phyloP scores from a whole-genome alignment of 73 alveolate genomes.

The Tetrahymena borealis region DNA sequence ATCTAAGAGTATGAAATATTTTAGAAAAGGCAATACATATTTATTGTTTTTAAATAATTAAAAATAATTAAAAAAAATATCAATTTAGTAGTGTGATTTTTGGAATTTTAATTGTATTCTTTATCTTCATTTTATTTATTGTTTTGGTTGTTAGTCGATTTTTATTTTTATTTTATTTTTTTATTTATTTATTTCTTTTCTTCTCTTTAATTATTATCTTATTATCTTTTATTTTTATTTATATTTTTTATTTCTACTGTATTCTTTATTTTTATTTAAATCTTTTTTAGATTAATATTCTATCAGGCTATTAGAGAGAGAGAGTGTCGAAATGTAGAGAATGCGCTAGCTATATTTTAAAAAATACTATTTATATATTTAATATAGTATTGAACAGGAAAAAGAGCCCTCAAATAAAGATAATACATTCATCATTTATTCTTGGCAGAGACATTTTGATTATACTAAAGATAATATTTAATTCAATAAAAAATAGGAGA shows the following conservation, averaged over 20 bases:
- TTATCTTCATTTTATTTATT: neutral
- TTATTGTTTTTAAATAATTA: no score
- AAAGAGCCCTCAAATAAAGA: neutral
- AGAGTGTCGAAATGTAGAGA: neutral
- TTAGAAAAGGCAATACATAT: no score
- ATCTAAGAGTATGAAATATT: no score
- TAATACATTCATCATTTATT: neutral
- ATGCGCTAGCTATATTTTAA: neutral
- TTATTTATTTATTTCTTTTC: neutral
- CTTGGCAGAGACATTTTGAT: constrained; percentile 1
- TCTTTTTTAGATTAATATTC: neutral
- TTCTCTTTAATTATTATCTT: neutral
- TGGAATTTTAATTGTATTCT: no score
- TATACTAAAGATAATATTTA: neutral
- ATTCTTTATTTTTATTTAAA: neutral
- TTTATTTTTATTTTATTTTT: neutral
- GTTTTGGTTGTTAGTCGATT: neutral
- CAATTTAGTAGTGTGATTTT: no score
- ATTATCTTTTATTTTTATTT: neutral
- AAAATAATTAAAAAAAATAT: no score
- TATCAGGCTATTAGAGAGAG: neutral
- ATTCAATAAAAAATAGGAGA: neutral
- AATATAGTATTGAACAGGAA: neutral
- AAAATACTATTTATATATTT: neutral
- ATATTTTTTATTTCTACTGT: neutral